Evolutionary conservation across 2,329 filamentous ascomycete genomes (phyloP).

Genomic region (Cordyceps militaris): DNA sequence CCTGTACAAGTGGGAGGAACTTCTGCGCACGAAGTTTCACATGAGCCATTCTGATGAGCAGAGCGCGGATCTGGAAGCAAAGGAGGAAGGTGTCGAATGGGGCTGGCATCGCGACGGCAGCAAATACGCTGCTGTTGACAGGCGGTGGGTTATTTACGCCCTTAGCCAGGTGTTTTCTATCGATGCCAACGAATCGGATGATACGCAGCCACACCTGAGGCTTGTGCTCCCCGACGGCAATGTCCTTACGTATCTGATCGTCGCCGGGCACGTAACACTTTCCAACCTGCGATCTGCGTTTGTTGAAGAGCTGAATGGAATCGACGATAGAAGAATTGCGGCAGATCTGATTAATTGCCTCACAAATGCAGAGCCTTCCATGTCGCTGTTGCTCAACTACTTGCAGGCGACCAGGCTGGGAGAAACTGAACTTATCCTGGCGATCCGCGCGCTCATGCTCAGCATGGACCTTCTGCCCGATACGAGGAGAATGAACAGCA

Average conservation of each 20-base stretch:
- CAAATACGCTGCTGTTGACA: conserved; percentile 50
- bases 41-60: conserved; percentile 21
- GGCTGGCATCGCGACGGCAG: conserved; percentile 37
- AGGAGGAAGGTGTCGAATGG: conserved; percentile 36
- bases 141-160: conserved; percentile 57
- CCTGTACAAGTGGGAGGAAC: conserved; percentile 41
- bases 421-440: conserved; percentile 57
- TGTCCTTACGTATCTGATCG: conserved; percentile 50
- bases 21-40: conserved; percentile 43
- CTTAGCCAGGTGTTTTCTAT: conserved; percentile 56
- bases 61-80: conserved; percentile 18
- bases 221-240: conserved; percentile 44
- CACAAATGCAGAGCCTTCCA: conserved; percentile 58
- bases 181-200: conserved; percentile 35
- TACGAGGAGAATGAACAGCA: conserved; percentile 24
- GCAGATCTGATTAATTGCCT: conserved; percentile 57
- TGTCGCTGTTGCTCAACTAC: conserved; percentile 59
- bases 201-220: conserved; percentile 23
- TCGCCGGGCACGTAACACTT: conserved; percentile 53
- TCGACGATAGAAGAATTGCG: conserved; percentile 41
- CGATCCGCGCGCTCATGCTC: conserved; percentile 59
- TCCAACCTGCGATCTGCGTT: conserved; percentile 54
- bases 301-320: conserved; percentile 37
- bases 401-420: conserved; percentile 59
- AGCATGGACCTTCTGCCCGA: conserved; percentile 57